phyloP scores from a whole-genome alignment of 2,329 filamentous ascomycete genomes.

The Colletotrichum destructivum region DNA sequence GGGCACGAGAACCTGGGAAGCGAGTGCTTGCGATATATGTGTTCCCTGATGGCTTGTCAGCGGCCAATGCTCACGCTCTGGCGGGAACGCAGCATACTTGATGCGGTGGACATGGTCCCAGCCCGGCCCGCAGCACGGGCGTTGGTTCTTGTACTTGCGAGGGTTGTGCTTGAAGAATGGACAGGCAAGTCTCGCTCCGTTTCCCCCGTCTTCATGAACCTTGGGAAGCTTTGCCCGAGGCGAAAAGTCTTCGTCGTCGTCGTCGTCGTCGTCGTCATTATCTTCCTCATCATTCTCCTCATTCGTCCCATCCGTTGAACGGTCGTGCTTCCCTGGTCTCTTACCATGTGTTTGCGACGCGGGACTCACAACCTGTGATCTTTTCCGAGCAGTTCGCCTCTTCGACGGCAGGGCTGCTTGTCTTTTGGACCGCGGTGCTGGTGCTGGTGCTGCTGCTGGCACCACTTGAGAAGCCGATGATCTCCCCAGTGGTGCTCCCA shows the following conservation, averaged over 20 bases:
- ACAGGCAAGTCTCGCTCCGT: conserved; percentile 50
- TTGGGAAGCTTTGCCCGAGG: conserved; percentile 27
- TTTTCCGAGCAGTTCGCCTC: not conserved
- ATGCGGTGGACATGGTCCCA: conserved; percentile 57
- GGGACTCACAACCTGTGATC: not conserved
- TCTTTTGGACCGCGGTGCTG: no score
- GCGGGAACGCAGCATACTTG: conserved; percentile 49
- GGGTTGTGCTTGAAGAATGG: conserved; percentile 59
- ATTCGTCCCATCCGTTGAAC: not conserved
- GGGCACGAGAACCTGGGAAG: conserved; percentile 51
- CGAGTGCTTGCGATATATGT: conserved; percentile 56
- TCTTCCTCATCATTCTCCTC: not conserved
- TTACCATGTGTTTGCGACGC: not conserved
- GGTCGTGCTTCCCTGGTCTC: conserved; percentile 3
- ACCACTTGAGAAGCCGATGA: not conserved
- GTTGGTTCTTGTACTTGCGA: conserved; percentile 51
- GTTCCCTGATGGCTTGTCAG: conserved; percentile 48
- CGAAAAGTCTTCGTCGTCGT: not conserved
- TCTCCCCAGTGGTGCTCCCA: not conserved
- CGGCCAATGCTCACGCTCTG: not conserved
- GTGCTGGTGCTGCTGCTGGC: not conserved
- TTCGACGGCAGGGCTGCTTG: no score
- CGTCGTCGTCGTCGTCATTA: not conserved
- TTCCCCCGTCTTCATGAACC: conserved; percentile 23
- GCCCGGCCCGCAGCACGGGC: conserved; percentile 54